Conservation (phyloP, 2,329 filamentous ascomycete genomes). For the Pseudogymnoascus sp. region DNA sequence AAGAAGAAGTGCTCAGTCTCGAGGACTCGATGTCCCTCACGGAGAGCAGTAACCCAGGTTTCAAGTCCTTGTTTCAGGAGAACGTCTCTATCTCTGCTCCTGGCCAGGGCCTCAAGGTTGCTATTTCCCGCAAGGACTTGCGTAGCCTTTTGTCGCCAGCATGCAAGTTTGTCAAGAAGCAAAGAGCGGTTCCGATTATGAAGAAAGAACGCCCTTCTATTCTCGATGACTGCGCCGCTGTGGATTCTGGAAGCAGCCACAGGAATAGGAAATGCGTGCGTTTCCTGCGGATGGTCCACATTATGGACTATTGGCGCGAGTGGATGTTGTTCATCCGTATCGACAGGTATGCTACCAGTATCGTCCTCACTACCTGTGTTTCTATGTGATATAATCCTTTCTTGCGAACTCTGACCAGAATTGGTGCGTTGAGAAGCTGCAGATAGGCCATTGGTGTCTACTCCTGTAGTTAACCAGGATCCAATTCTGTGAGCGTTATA, state of each 20-base stretch:
- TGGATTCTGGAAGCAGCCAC: neutral
- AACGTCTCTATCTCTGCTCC: slow-evolving; percentile 40
- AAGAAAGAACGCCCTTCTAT: neutral
- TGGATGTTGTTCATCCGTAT: neutral
- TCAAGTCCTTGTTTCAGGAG: slow-evolving; percentile 46
- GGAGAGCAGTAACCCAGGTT: slow-evolving; percentile 37
- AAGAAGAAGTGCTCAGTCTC: slow-evolving; percentile 47
- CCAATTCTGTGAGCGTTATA: neutral
- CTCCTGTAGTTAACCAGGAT: slow-evolving; percentile 1
- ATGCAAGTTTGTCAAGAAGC: slow-evolving; percentile 3
- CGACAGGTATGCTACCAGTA: neutral
- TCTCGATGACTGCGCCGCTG: neutral
- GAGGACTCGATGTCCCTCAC: slow-evolving; percentile 14
- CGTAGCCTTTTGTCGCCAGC: slow-evolving; percentile 23
- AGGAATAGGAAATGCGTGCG: neutral
- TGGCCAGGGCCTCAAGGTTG: slow-evolving; percentile 37
- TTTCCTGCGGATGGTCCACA: neutral
- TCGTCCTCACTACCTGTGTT: neutral
- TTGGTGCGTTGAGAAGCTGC: neutral
- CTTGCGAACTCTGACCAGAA: neutral
- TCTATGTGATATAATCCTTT: neutral
- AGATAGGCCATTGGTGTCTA: neutral
- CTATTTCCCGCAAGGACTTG: slow-evolving; percentile 30
- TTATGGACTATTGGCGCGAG: neutral
- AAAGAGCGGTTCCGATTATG: neutral